Percentiles rank a stretch among this genome's conserved stretches.
Conservation (phyloP, 2,329 filamentous ascomycete species). For the Ceratocystis papillata region DNA sequence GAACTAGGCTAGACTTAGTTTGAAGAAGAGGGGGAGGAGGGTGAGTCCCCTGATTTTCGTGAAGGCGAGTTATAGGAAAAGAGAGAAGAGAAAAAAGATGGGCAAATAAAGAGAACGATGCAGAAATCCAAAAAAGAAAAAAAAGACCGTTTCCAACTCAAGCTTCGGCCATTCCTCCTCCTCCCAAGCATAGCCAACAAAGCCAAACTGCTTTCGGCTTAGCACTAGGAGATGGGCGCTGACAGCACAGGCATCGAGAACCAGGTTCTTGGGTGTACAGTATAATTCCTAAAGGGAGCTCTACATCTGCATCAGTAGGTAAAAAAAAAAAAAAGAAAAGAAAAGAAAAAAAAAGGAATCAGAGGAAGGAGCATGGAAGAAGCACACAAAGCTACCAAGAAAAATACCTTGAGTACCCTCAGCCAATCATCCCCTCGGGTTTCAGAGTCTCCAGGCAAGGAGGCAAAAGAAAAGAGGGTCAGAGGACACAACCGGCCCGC, state of each 20-base stretch:
- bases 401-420: background rate
- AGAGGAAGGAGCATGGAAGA: background rate
- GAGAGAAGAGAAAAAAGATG: background rate
- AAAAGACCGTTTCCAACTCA: background rate
- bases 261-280: conserved; percentile 17
- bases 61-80: background rate
- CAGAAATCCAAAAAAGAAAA: background rate
- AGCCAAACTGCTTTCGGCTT: conserved; percentile 14
- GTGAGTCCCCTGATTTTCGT: background rate
- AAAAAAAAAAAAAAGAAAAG: background rate
- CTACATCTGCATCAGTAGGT: background rate
- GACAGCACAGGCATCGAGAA: background rate
- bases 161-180: background rate
- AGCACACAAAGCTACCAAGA: background rate
- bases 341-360: background rate
- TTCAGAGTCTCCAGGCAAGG: background rate
- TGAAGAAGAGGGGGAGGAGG: background rate
- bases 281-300: background rate
- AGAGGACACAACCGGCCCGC: background rate
- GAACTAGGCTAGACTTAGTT: conserved; percentile 6
- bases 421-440: background rate
- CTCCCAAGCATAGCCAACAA: background rate
- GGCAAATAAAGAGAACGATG: background rate
- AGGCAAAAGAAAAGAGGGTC: background rate
- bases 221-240: conserved; percentile 1